phyloP scores from a whole-genome alignment of 2,329 filamentous ascomycete genomes.

The Atkinsonella texensis region DNA sequence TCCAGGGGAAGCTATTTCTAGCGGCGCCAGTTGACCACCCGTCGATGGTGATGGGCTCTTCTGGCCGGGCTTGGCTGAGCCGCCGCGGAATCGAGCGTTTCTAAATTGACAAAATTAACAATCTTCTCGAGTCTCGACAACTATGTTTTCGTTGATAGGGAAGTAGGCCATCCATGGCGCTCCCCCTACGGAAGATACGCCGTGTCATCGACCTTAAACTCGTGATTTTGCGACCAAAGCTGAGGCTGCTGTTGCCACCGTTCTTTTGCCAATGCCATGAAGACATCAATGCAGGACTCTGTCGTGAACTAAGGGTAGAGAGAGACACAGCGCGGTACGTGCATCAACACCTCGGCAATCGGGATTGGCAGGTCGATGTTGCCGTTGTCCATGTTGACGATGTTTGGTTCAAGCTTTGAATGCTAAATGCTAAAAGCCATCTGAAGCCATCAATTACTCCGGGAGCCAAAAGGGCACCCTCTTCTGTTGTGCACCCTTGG shows the following conservation, averaged over 20 bases:
- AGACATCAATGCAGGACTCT: background rate
- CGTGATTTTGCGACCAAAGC: background rate
- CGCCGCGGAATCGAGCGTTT: conserved; percentile 47
- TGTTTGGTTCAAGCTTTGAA: background rate
- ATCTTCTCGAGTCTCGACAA: background rate
- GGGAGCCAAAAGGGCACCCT: background rate
- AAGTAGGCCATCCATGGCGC: background rate
- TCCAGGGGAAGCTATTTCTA: conserved; percentile 32
- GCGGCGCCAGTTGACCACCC: conserved; percentile 30
- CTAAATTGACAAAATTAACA: conserved; percentile 24
- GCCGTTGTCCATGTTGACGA: background rate
- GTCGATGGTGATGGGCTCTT: conserved; percentile 41
- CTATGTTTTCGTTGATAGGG: background rate
- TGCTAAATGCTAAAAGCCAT: background rate
- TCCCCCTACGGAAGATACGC: no score
- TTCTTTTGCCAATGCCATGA: background rate
- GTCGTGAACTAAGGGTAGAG: background rate
- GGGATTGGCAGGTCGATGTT: background rate
- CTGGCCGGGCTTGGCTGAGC: conserved; percentile 37
- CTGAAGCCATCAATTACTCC: background rate
- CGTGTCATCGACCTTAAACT: no score
- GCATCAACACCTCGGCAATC: background rate
- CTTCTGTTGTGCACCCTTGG: background rate
- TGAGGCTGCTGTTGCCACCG: background rate
- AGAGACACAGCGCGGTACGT: background rate